These are phyloP conservation scores for Fraxinus sp. DNA, from an alignment of 305 asterid genomes.

Conservation along the genomic window DNA sequence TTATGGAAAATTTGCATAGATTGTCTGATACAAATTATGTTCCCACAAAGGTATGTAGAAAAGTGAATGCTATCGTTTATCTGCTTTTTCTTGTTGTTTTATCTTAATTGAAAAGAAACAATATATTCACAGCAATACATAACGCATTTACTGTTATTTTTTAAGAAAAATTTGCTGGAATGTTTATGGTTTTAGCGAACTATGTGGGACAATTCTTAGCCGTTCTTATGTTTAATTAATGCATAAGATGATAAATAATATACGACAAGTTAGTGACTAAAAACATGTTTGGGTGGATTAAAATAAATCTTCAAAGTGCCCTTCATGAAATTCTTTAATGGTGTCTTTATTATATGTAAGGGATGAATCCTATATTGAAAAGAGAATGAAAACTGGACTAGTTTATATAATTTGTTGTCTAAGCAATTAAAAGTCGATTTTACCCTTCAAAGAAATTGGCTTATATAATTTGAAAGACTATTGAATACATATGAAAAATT, in stretches of 20 bases:
- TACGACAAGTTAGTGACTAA: neutral
- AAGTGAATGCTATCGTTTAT: constrained; percentile 4
- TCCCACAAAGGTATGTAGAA: constrained; percentile 77
- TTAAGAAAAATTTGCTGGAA: neutral
- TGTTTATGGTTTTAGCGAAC: neutral
- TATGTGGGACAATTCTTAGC: neutral
- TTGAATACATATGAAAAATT: neutral
- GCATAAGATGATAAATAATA: neutral
- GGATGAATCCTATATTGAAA: neutral
- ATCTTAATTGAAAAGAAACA: neutral
- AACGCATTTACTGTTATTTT: neutral
- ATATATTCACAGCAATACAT: neutral
- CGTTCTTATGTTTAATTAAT: neutral
- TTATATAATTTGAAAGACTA: neutral
- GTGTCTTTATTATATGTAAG: neutral
- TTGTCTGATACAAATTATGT: constrained; percentile 68
- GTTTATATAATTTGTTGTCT: neutral
- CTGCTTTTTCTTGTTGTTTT: constrained; percentile 6
- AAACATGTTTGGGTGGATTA: neutral
- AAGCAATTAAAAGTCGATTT: neutral
- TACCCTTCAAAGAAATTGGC: neutral
- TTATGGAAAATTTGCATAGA: constrained; percentile 89
- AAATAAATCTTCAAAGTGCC: neutral
- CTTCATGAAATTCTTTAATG: neutral
- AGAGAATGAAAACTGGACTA: neutral